Evolutionary conservation across 2,329 filamentous ascomycete genomes (phyloP).

Genomic region (Apiospora phragmitis): DNA sequence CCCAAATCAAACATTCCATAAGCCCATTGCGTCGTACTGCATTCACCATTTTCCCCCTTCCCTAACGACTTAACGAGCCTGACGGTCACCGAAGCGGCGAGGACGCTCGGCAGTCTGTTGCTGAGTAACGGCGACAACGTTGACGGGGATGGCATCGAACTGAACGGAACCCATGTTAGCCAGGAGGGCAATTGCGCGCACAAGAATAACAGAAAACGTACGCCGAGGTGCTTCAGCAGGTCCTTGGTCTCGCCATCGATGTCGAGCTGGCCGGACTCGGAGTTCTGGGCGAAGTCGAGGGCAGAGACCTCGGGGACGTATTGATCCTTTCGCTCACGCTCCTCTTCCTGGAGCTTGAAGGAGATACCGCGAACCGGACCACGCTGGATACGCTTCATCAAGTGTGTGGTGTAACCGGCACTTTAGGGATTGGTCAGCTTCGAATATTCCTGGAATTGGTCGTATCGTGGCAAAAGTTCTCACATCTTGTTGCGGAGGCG

Average conservation of each 20-base stretch:
- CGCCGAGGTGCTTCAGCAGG: constrained; percentile 95
- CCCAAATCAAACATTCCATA: constrained; percentile 35
- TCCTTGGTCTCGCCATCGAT: constrained; percentile 99
- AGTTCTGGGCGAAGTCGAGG: constrained; percentile 95
- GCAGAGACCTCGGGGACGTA: constrained; percentile 99
- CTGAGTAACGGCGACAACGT: constrained; percentile 88
- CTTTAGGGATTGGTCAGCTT: constrained; percentile 55
- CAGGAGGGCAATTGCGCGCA: constrained; percentile 30
- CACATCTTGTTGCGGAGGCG: constrained; percentile 97
- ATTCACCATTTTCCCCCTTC: constrained; percentile 1
- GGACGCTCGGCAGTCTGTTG: constrained; percentile 80
- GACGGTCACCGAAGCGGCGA: constrained; percentile 73
- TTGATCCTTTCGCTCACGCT: constrained; percentile 99
- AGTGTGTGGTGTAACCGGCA: constrained; percentile 96
- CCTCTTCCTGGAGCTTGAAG: constrained; percentile 99
- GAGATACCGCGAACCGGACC: constrained; percentile 99
- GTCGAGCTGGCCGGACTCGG: constrained; percentile 90
- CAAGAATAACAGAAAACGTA: constrained; percentile 57
- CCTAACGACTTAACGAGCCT: constrained; percentile 26
- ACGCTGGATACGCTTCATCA: constrained; percentile 99
- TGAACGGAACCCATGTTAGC: constrained; percentile 40
- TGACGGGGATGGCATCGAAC: constrained; percentile 98
- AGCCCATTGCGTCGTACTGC: constrained; percentile 12
- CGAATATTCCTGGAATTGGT: neutral
- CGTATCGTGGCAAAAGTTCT: constrained; percentile 15